phyloP scores from a whole-genome alignment of 1,284 basidiomycete species.

The Ustilago xerochloae region DNA sequence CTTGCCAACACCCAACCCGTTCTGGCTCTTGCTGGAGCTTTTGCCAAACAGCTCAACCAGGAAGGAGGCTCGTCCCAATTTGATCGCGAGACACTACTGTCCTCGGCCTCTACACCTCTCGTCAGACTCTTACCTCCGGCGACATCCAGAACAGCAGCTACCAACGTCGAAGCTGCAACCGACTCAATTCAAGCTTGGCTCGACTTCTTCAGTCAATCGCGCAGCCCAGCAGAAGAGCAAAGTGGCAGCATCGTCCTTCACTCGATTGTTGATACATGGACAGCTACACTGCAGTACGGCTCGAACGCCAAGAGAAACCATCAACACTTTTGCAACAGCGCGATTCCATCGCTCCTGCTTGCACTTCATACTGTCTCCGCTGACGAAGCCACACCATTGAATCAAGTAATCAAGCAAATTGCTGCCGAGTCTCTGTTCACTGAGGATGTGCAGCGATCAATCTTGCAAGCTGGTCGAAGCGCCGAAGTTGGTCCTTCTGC shows the following conservation, averaged over 20 bases:
- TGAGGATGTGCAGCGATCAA: slow-evolving; percentile 27
- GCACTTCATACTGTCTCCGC: slow-evolving; percentile 10
- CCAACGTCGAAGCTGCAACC: slow-evolving; percentile 52
- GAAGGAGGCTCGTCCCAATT: background rate
- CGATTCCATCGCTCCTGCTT: slow-evolving; percentile 22
- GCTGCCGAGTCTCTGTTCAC: slow-evolving; percentile 48
- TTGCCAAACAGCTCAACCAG: slow-evolving; percentile 21
- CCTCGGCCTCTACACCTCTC: slow-evolving; percentile 5
- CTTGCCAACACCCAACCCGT: slow-evolving; percentile 42
- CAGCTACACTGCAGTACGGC: slow-evolving; percentile 44
- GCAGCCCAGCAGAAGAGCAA: slow-evolving; percentile 3
- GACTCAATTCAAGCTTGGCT: slow-evolving; percentile 50
- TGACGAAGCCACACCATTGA: background rate
- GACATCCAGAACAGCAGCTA: slow-evolving; percentile 45
- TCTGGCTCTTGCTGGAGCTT: slow-evolving; percentile 22
- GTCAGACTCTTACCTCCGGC: slow-evolving; percentile 35
- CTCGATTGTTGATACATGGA: slow-evolving; percentile 36
- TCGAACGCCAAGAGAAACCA: slow-evolving; percentile 54
- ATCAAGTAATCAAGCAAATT: slow-evolving; percentile 16
- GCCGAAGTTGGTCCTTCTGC: slow-evolving; percentile 3
- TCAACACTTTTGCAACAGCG: slow-evolving; percentile 39
- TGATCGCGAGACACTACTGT: slow-evolving; percentile 2
- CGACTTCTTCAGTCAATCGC: slow-evolving; percentile 18
- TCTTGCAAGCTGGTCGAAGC: slow-evolving; percentile 30
- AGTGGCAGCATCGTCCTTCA: slow-evolving; percentile 9